A percentile compares a stretch with the other conserved stretches of the same genome.
Evolutionary conservation across 2,329 filamentous ascomycete species (phyloP).

Genomic region (Aspergillus melleus): DNA sequence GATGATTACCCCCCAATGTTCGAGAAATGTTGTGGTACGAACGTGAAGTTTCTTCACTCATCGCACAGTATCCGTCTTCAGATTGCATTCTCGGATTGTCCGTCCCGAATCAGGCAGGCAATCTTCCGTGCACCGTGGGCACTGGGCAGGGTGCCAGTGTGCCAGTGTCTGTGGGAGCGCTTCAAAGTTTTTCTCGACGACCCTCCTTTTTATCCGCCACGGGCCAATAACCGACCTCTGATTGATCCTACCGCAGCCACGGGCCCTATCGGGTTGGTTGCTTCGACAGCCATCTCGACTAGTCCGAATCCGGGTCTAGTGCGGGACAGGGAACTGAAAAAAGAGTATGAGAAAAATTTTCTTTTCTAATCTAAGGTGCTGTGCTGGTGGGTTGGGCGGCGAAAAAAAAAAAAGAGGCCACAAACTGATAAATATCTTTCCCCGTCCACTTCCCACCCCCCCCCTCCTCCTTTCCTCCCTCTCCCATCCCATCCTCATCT

Average conservation of each 20-base stretch:
- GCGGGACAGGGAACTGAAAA: slow-evolving; percentile 23
- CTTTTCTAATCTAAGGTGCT: slow-evolving; percentile 17
- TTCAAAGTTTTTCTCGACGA: background rate
- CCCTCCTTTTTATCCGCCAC: background rate
- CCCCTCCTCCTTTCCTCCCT: slow-evolving; percentile 24
- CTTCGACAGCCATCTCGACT: slow-evolving; percentile 21
- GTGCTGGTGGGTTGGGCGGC: slow-evolving; percentile 28
- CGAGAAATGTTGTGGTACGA: background rate
- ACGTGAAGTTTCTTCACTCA: background rate
- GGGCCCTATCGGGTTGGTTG: slow-evolving; percentile 21
- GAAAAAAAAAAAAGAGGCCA: slow-evolving; percentile 29
- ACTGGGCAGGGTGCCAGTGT: too few relatives aligned
- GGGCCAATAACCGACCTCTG: slow-evolving; percentile 10
- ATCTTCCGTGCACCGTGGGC: background rate
- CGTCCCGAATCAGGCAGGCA: slow-evolving; percentile 3
- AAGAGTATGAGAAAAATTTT: slow-evolving; percentile 23
- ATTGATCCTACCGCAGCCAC: slow-evolving; percentile 15
- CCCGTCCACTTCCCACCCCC: slow-evolving; percentile 22
- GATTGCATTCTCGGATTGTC: slow-evolving; percentile 4
- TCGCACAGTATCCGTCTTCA: too few relatives aligned
- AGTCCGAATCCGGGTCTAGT: slow-evolving; percentile 21
- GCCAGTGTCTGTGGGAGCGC: too few relatives aligned
- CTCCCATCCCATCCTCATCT: slow-evolving; percentile 27
- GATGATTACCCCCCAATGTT: too few relatives aligned
- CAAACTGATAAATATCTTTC: slow-evolving; percentile 42